Evolutionary conservation across 148 eudicot species (phyloP).

Genomic region (Fagopyrum tataricum): DNA sequence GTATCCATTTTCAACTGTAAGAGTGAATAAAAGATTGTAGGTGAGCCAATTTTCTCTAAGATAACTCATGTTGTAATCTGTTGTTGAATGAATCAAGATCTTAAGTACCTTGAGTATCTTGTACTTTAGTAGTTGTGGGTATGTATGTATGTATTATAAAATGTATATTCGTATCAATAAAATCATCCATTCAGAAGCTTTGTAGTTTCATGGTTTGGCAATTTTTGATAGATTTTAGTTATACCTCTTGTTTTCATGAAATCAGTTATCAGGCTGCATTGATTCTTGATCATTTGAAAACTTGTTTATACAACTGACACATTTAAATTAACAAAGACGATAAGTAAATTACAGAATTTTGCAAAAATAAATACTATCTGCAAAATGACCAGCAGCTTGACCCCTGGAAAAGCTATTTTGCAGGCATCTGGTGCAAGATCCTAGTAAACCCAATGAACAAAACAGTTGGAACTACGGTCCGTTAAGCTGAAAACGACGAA

Average conservation of each 20-base stretch:
- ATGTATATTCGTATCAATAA: too few relatives aligned
- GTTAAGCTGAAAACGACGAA: background rate
- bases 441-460: background rate
- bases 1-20: background rate
- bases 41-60: too few relatives aligned
- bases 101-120: too few relatives aligned
- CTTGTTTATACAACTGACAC: background rate
- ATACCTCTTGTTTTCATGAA: background rate
- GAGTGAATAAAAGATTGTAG: background rate
- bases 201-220: too few relatives aligned
- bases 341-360: background rate
- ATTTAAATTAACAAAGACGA: background rate
- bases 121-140: too few relatives aligned
- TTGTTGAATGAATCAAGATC: too few relatives aligned
- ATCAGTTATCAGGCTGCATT: background rate
- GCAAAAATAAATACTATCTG: background rate
- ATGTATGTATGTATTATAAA: too few relatives aligned
- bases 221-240: background rate
- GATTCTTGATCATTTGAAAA: background rate
- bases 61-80: too few relatives aligned
- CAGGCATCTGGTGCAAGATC: slow-evolving; percentile 19
- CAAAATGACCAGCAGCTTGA: too few relatives aligned
- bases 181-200: too few relatives aligned
- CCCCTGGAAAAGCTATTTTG: background rate
- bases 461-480: background rate